These are phyloP conservation scores for Citrus inodora DNA, from an alignment of 345 rosid species.

Conservation along the genomic window DNA sequence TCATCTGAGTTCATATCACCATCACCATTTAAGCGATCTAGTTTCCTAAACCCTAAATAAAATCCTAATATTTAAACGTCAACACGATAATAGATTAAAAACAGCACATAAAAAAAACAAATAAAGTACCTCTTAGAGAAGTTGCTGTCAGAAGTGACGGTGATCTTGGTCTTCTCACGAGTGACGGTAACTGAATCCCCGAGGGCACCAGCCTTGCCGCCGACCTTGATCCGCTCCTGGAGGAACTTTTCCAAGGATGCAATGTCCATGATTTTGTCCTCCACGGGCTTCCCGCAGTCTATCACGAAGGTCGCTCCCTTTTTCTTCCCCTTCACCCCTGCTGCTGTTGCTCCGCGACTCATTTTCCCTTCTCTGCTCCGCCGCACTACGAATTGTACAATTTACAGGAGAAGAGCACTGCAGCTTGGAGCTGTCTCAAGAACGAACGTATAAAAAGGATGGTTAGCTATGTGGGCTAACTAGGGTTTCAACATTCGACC, in stretches of 20 bases:
- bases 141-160: slow-evolving; percentile 50
- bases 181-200: slow-evolving; percentile 54
- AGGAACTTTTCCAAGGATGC: slow-evolving; percentile 80
- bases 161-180: slow-evolving; percentile 51
- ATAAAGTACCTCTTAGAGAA: slow-evolving; percentile 63
- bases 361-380: slow-evolving; percentile 9
- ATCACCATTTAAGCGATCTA: background rate
- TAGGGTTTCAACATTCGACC: background rate
- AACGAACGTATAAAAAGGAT: background rate
- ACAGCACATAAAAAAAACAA: background rate
- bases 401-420: background rate
- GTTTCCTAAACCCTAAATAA: background rate
- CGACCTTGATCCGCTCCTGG: slow-evolving; percentile 80
- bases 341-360: slow-evolving; percentile 28
- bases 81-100: background rate
- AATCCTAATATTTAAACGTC: background rate
- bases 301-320: slow-evolving; percentile 53
- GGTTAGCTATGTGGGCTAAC: background rate
- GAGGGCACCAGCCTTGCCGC: slow-evolving; percentile 79
- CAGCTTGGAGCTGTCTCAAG: background rate
- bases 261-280: slow-evolving; percentile 76
- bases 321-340: slow-evolving; percentile 49
- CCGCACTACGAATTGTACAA: background rate
- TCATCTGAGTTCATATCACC: background rate
- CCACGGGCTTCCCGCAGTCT: slow-evolving; percentile 74